Evolutionary conservation across 176 grass and related monocot species (phyloP).

Genomic region (Lolium perenne): DNA sequence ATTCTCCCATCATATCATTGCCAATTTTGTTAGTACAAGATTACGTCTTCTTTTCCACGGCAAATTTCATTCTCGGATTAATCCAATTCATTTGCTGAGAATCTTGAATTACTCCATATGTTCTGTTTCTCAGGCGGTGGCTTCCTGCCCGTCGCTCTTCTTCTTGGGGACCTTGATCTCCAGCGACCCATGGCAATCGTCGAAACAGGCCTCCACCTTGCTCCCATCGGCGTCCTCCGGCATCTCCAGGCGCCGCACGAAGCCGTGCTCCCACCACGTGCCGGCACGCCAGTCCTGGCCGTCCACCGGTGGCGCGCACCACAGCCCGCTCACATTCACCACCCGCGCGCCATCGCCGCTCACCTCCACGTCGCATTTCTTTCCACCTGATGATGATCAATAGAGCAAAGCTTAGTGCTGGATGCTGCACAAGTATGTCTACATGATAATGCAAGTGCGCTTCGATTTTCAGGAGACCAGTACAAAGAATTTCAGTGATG

Average conservation of each 20-base stretch:
- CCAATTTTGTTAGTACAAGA: slow-evolving; percentile 15
- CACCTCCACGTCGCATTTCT: slow-evolving; percentile 86
- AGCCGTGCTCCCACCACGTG: slow-evolving; percentile 94
- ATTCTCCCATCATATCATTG: slow-evolving; percentile 36
- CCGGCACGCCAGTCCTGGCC: slow-evolving; percentile 72
- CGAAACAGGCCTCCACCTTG: slow-evolving; percentile 72
- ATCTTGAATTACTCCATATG: not conserved
- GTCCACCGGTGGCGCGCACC: slow-evolving; percentile 57
- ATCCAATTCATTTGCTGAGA: slow-evolving; percentile 31
- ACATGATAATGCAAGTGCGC: not conserved
- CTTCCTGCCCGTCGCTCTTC: slow-evolving; percentile 29
- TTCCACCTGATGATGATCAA: slow-evolving; percentile 46
- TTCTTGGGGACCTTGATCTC: slow-evolving; percentile 83
- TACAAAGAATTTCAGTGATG: too few species aligned
- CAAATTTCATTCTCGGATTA: slow-evolving; percentile 1
- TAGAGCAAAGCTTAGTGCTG: not conserved
- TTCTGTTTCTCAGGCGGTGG: slow-evolving; percentile 39
- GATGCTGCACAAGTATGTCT: not conserved
- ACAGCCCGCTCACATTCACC: slow-evolving; percentile 82
- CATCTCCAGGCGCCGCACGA: slow-evolving; percentile 83
- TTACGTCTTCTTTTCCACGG: not conserved
- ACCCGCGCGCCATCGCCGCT: slow-evolving; percentile 65
- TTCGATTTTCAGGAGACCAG: not conserved
- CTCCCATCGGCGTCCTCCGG: slow-evolving; percentile 73
- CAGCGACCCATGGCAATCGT: slow-evolving; percentile 56